Conservation (phyloP, 139 green algal genomes). For the Volvox africanus region DNA sequence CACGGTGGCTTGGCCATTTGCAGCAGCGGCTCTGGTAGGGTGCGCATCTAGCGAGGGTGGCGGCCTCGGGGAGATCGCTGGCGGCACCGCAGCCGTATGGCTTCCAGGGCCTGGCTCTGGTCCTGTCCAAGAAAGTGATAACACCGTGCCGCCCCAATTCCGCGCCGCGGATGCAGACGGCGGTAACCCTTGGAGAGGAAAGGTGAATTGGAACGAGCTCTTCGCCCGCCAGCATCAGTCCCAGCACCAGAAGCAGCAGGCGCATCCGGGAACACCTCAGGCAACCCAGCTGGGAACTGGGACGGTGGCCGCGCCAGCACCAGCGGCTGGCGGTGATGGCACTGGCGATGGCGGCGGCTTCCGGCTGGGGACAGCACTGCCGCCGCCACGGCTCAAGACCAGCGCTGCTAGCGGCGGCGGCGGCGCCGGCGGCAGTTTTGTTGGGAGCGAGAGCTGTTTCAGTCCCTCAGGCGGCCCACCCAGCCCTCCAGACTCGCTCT, state of each 20-base stretch:
- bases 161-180: not conserved
- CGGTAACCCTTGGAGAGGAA: slow-evolving; percentile 4
- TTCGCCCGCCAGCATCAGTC: not conserved
- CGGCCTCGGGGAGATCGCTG: too few relatives aligned
- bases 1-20: too few relatives aligned
- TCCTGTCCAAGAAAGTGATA: not conserved
- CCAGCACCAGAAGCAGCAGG: not conserved
- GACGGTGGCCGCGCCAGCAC: not conserved
- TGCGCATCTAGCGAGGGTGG: not conserved
- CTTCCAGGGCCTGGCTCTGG: not conserved
- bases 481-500: slow-evolving; percentile 6
- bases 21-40: too few relatives aligned
- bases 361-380: not conserved
- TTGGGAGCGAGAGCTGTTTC: not conserved
- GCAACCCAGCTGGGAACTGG: not conserved
- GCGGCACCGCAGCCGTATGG: not conserved
- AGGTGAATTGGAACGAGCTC: slow-evolving; percentile 23
- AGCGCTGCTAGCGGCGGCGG: not conserved
- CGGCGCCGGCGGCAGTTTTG: not conserved
- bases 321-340: not conserved
- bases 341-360: not conserved
- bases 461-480: not conserved
- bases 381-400: slow-evolving; percentile 20
- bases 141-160: too few relatives aligned
- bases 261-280: not conserved